Percentiles rank a stretch among this genome's conserved stretches.
phyloP scores from a whole-genome alignment of 768 basidiomycete genomes.

The Amylocystis lapponica region DNA sequence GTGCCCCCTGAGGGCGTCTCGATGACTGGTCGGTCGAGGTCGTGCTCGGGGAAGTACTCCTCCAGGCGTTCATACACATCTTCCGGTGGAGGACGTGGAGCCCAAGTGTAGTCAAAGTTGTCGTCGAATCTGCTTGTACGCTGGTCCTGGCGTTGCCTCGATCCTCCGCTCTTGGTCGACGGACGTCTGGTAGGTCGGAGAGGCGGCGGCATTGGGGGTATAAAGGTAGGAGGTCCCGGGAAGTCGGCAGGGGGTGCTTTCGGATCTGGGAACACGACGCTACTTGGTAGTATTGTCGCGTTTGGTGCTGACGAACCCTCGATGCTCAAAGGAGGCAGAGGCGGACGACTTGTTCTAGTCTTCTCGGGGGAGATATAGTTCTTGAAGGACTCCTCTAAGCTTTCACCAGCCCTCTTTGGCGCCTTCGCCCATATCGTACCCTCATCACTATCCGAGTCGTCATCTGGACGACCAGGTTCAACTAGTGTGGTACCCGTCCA shows the following conservation, averaged over 20 bases:
- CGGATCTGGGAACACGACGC: too few species aligned
- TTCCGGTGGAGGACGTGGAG: conserved; percentile 85
- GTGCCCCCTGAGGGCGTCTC: conserved; percentile 78
- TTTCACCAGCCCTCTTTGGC: conserved; percentile 21
- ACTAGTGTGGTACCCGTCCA: too few species aligned
- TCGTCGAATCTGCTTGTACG: conserved; percentile 25
- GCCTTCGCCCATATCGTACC: conserved; percentile 35
- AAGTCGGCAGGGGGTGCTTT: conserved; percentile 8
- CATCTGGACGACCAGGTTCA: conserved; percentile 20
- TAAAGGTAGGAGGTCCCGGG: conserved; percentile 15
- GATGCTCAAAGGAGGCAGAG: conserved; percentile 21
- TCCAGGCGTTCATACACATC: conserved; percentile 91
- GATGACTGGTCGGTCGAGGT: conserved; percentile 93
- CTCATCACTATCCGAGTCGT: conserved; percentile 46
- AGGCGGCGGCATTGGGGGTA: conserved; percentile 17
- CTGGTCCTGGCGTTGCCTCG: conserved; percentile 17
- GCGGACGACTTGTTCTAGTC: conserved; percentile 10
- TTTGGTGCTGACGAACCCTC: conserved; percentile 18
- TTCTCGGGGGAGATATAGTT: conserved; percentile 5
- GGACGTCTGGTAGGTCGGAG: conserved; percentile 4
- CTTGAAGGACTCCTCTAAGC: conserved; percentile 3
- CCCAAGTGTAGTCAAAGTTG: conserved; percentile 71
- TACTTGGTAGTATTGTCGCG: too few species aligned
- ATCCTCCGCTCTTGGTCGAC: conserved; percentile 2
- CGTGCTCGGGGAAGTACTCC: conserved; percentile 93